Conservation (phyloP, 2,329 filamentous ascomycete genomes). For the Dactylellina haptotyla region DNA sequence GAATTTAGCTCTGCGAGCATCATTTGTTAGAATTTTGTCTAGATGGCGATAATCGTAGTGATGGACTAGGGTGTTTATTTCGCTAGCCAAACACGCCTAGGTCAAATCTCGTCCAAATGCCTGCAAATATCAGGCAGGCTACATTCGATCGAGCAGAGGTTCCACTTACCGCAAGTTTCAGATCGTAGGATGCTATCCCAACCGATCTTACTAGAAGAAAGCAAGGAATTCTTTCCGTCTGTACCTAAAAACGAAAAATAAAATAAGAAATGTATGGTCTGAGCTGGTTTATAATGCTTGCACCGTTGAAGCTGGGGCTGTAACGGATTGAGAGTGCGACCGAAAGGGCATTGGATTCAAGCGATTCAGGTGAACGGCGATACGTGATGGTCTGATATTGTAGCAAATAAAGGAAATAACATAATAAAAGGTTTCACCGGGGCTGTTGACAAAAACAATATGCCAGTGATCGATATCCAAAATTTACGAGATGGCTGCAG, state of each 20-base stretch:
- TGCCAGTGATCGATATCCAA: slow-evolving; percentile 45
- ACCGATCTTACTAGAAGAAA: slow-evolving; percentile 37
- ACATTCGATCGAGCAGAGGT: slow-evolving; percentile 39
- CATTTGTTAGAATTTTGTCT: slow-evolving; percentile 38
- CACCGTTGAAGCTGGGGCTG: slow-evolving; percentile 20
- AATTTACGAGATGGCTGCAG: slow-evolving; percentile 55
- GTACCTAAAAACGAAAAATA: too few relatives aligned
- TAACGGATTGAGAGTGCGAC: slow-evolving; percentile 20
- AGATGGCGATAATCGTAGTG: slow-evolving; percentile 49
- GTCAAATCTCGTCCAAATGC: slow-evolving; percentile 41
- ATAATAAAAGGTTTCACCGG: slow-evolving; percentile 34
- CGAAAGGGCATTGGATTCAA: slow-evolving; percentile 3
- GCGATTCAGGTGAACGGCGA: slow-evolving; percentile 39
- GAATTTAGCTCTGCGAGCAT: slow-evolving; percentile 33
- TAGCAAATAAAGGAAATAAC: slow-evolving; percentile 35
- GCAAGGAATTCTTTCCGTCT: slow-evolving; percentile 1
- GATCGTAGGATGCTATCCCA: slow-evolving; percentile 39
- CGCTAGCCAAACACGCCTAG: slow-evolving; percentile 34
- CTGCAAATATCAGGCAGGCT: slow-evolving; percentile 40
- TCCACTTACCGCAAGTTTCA: slow-evolving; percentile 55
- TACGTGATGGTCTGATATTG: slow-evolving; percentile 36
- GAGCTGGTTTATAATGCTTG: slow-evolving; percentile 4
- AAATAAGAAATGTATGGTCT: not conserved
- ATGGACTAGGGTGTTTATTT: slow-evolving; percentile 50
- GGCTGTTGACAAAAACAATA: slow-evolving; percentile 19